These are phyloP conservation scores for Galerina marginata DNA, from an alignment of 768 basidiomycete species.

Conservation along the genomic window DNA sequence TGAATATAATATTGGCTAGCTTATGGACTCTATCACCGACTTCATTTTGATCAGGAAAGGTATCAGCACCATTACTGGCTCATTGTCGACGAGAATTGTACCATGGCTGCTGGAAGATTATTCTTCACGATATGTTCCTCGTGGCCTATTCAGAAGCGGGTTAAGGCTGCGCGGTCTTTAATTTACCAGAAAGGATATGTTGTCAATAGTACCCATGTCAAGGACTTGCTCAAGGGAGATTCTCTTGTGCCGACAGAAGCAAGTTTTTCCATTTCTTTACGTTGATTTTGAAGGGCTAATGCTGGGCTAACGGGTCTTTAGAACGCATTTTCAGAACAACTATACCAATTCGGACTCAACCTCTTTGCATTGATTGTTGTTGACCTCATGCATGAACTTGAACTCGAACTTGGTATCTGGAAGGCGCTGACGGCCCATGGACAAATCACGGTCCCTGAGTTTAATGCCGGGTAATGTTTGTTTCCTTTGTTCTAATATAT, in stretches of 20 bases:
- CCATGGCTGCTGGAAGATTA: slow-evolving; percentile 34
- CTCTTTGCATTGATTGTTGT: slow-evolving; percentile 32
- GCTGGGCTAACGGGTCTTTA: slow-evolving; percentile 22
- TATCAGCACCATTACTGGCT: slow-evolving; percentile 4
- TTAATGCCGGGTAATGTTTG: slow-evolving; percentile 27
- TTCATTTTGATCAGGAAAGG: slow-evolving; percentile 10
- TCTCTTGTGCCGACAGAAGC: slow-evolving; percentile 18
- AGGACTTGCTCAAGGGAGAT: slow-evolving; percentile 13
- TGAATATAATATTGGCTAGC: slow-evolving; percentile 14
- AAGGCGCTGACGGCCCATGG: slow-evolving; percentile 35
- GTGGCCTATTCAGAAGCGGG: slow-evolving; percentile 27
- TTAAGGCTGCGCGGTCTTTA: slow-evolving; percentile 3
- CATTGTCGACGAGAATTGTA: slow-evolving; percentile 29
- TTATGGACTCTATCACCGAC: slow-evolving; percentile 10
- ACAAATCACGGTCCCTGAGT: slow-evolving; percentile 18
- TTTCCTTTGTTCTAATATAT: background rate
- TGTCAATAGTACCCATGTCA: slow-evolving; percentile 15
- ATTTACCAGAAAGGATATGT: slow-evolving; percentile 18
- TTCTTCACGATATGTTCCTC: slow-evolving; percentile 39
- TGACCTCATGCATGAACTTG: slow-evolving; percentile 45
- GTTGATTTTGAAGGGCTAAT: background rate
- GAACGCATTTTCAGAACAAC: slow-evolving; percentile 40
- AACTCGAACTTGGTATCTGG: slow-evolving; percentile 45
- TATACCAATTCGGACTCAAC: slow-evolving; percentile 26
- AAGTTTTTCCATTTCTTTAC: background rate